Percentiles rank a stretch among this genome's conserved stretches.
These are phyloP conservation scores for Amanita fuliginea DNA, from an alignment of 768 basidiomycete species.

Conservation along the genomic window DNA sequence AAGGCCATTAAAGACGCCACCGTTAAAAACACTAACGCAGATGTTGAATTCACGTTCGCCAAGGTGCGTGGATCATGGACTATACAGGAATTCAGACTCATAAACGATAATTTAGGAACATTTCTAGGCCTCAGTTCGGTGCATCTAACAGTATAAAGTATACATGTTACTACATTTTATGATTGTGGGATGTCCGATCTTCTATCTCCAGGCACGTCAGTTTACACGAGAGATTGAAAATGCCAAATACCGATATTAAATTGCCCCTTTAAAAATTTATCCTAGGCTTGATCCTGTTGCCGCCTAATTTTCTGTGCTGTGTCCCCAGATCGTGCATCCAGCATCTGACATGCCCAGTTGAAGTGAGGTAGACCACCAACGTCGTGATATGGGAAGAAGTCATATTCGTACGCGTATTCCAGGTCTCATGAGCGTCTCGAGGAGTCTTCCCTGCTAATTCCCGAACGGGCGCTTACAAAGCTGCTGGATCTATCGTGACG, in stretches of 20 bases:
- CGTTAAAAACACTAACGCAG: conserved; percentile 36
- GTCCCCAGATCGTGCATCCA: background rate
- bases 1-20: conserved; percentile 70
- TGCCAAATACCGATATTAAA: conserved; percentile 8
- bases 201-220: too few relatives aligned
- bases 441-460: too few relatives aligned
- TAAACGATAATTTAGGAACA: conserved; percentile 35
- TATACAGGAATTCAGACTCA: background rate
- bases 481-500: too few relatives aligned
- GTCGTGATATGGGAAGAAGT: conserved; percentile 83
- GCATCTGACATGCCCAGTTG: background rate
- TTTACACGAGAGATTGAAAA: background rate
- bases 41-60: conserved; percentile 69
- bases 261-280: conserved; percentile 35
- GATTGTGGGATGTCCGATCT: background rate
- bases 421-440: conserved; percentile 26
- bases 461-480: too few relatives aligned
- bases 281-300: conserved; percentile 44
- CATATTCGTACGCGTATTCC: conserved; percentile 69
- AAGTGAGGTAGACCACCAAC: conserved; percentile 63
- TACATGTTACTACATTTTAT: background rate
- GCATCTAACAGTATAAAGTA: background rate
- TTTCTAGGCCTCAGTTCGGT: conserved; percentile 30
- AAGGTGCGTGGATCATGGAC: conserved; percentile 36
- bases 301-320: conserved; percentile 57